A percentile compares a stretch with the other conserved stretches of the same genome.
phyloP scores from a whole-genome alignment of 73 alveolate species.

The Paramecium bursaria region DNA sequence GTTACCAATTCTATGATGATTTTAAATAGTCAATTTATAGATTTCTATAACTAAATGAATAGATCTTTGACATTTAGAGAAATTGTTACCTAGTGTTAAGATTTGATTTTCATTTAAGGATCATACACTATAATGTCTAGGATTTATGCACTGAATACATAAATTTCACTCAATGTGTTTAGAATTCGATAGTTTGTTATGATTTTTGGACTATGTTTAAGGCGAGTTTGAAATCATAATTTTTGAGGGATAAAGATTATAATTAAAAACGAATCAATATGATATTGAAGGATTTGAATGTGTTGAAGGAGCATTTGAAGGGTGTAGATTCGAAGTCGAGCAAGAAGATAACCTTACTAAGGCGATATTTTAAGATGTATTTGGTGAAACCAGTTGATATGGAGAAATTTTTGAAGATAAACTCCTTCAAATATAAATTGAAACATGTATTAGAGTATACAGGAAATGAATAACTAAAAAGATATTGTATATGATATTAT shows the following conservation, averaged over 20 bases:
- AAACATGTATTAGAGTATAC: neutral
- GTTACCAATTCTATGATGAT: slow-evolving; percentile 18
- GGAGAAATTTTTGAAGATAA: slow-evolving; percentile 36
- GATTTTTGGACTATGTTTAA: slow-evolving; percentile 55
- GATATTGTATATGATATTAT: slow-evolving; percentile 55
- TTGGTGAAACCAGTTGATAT: slow-evolving; percentile 13
- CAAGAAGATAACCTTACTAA: neutral
- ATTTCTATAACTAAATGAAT: neutral
- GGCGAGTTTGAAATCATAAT: slow-evolving; percentile 13
- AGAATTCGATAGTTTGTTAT: neutral
- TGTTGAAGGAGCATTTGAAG: slow-evolving; percentile 34
- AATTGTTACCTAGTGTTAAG: neutral
- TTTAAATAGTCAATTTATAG: neutral
- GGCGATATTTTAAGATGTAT: slow-evolving; percentile 45
- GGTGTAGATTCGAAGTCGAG: neutral
- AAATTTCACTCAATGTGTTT: neutral
- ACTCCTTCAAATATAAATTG: slow-evolving; percentile 33
- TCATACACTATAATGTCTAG: neutral
- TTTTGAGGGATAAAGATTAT: slow-evolving; percentile 1
- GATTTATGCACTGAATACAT: slow-evolving; percentile 24
- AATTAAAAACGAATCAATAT: slow-evolving; percentile 18
- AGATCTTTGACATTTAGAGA: neutral
- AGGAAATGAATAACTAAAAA: slow-evolving; percentile 28
- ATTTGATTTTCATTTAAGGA: slow-evolving; percentile 53
- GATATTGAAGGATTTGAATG: slow-evolving; percentile 52